phyloP scores from a whole-genome alignment of 331 rosid species.

The Dryas integrifolia region DNA sequence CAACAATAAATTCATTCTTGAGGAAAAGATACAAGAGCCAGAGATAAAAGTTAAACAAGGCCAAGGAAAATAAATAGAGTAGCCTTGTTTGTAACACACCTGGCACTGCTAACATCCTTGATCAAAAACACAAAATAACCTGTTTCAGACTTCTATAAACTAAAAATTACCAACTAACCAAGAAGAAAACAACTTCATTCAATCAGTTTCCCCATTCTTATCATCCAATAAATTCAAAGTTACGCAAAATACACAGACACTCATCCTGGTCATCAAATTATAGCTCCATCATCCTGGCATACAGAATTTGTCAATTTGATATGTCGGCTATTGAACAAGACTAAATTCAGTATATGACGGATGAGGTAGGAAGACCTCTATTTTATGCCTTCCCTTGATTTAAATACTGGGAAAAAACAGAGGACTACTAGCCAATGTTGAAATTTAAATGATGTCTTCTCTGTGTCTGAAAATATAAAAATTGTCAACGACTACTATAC shows the following conservation, averaged over 20 bases:
- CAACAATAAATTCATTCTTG: background rate
- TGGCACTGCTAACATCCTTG: background rate
- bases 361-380: constrained; percentile 8
- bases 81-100: background rate
- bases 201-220: background rate
- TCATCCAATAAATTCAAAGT: constrained; percentile 1
- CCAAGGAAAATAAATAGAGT: background rate
- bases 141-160: background rate
- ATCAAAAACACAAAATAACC: background rate
- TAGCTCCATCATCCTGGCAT: background rate
- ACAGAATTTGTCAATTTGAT: background rate
- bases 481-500: constrained; percentile 41
- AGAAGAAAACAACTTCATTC: background rate
- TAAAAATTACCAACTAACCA: background rate
- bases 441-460: constrained; percentile 10
- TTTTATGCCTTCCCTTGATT: background rate
- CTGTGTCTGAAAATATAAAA: constrained; percentile 22
- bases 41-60: background rate
- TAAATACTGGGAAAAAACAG: constrained; percentile 11
- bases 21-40: background rate
- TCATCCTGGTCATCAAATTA: background rate
- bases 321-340: background rate
- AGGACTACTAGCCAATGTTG: constrained; percentile 8
- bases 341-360: background rate
- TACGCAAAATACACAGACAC: background rate